Conservation (phyloP, 495 filamentous ascomycete species). For the Xylaria flabelliformis region DNA sequence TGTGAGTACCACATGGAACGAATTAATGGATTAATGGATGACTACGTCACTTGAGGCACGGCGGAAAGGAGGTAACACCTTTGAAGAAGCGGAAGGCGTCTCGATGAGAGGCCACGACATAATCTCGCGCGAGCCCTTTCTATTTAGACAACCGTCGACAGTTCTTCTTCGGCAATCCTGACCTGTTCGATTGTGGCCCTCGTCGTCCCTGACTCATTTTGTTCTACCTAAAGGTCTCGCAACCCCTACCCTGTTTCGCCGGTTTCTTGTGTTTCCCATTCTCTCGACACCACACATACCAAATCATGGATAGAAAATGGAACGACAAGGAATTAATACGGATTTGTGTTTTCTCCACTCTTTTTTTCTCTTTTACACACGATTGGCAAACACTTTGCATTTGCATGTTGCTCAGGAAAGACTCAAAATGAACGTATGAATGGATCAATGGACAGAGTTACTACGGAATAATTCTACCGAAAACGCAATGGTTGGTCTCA, state of each 20-base stretch:
- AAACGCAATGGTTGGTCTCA: conserved; percentile 2
- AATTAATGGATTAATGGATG: neutral
- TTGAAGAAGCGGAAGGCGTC: neutral
- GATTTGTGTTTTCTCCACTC: neutral
- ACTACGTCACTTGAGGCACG: neutral
- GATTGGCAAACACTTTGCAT: conserved; percentile 7
- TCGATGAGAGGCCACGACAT: neutral
- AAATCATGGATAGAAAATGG: conserved; percentile 22
- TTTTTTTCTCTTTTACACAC: neutral
- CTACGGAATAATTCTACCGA: conserved; percentile 4
- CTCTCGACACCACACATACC: neutral
- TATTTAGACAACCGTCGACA: neutral
- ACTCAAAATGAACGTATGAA: neutral
- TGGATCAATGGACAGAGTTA: conserved; percentile 6
- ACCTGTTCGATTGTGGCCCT: neutral
- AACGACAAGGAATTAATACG: conserved; percentile 12
- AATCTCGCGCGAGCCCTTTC: neutral
- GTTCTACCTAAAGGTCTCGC: neutral
- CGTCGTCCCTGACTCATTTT: neutral
- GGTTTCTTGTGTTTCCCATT: neutral
- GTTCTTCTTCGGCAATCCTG: neutral
- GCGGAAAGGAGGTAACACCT: conserved; percentile 5
- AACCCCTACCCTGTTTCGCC: neutral
- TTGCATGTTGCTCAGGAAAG: conserved; percentile 21
- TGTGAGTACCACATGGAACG: conserved; percentile 8